Base-by-base conservation (phyloP, 2,329 filamentous ascomycete species). In the Arthrobotrys sinensis region DNA sequence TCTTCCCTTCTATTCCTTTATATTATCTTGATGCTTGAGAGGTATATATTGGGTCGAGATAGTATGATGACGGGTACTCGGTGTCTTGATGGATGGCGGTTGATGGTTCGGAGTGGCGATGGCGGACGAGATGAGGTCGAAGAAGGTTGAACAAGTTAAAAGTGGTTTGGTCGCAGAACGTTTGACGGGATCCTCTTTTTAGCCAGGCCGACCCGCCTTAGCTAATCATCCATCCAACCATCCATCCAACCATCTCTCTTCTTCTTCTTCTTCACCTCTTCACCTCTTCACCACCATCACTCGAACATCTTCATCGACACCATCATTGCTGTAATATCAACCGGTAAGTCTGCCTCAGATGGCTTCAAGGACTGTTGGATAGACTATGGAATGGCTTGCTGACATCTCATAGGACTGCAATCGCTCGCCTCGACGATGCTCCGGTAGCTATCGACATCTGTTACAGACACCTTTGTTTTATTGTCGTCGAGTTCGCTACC, bases 181-280 rank as follows among this genome's bases (percentile, higher is more conserved):
- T 28, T 28, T 28, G 24, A 28, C 24, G 24, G 24, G 24, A 28
- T 28, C 24, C 24, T 28, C 24, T 28, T 28, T 28, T 28, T 2
- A 28, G 24, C 24, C 24, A 2, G 24, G 24, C 24, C 24, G 24
- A 28, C 24, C 24, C 24, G 24, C 2, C 24, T 45, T 57, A 57
- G 52, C 52, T 57, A 57, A 28, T 28, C 24, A 57, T 32, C 52
- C 36, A 38, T 38, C 8, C 52, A 12, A n/a, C n/a, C n/a, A n/a
- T n/a, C n/a, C n/a, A n/a, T n/a, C 52, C 36, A 38, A 57, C 8
- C 52, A 12, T 38, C 3, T 10, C n/a, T 57, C 32, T 32, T 38
- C n/a, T 21, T n/a, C 45, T 19, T 57, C 32, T 38, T 21, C 52
- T 11, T 57, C 12, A 32, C 36, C 7, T 38, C 36, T 38, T 38